Conservation (phyloP, 208 protist genomes). For the Acanthamoeba divionensis region DNA sequence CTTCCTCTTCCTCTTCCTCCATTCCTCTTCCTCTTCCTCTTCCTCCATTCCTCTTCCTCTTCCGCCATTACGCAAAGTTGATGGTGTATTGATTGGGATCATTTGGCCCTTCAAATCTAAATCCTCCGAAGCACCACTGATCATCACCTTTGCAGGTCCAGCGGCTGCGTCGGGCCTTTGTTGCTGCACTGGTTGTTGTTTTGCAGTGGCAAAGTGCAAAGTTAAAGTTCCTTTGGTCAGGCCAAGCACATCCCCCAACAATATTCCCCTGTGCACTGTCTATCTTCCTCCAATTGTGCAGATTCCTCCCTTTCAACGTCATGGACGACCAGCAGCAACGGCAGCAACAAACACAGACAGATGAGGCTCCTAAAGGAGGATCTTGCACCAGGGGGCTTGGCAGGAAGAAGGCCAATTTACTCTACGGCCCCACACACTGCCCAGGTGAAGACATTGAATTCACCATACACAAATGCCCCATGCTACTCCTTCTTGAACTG, state of each 20-base stretch:
- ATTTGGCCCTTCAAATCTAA: background rate
- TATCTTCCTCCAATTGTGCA: no score
- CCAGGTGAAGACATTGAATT: background rate
- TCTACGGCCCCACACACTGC: background rate
- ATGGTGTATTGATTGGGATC: background rate
- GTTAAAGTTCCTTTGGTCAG: background rate
- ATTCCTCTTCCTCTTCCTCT: background rate
- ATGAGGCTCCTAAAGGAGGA: background rate
- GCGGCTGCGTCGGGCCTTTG: background rate
- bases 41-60: background rate
- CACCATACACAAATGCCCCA: slow-evolving; percentile 20
- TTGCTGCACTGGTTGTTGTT: background rate
- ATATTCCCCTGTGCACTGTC: no score
- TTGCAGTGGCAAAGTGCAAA: background rate
- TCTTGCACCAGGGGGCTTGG: background rate
- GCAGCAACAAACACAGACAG: background rate
- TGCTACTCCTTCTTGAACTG: background rate
- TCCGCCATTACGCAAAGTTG: background rate
- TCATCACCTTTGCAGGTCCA: background rate
- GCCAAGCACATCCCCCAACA: no score
- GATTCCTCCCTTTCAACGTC: background rate
- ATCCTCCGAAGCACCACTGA: background rate
- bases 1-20: background rate
- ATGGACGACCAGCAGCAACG: background rate
- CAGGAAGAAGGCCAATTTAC: background rate